These are phyloP conservation scores for Hebeloma cylindrosporum DNA, from an alignment of 768 basidiomycete genomes.

Conservation along the genomic window DNA sequence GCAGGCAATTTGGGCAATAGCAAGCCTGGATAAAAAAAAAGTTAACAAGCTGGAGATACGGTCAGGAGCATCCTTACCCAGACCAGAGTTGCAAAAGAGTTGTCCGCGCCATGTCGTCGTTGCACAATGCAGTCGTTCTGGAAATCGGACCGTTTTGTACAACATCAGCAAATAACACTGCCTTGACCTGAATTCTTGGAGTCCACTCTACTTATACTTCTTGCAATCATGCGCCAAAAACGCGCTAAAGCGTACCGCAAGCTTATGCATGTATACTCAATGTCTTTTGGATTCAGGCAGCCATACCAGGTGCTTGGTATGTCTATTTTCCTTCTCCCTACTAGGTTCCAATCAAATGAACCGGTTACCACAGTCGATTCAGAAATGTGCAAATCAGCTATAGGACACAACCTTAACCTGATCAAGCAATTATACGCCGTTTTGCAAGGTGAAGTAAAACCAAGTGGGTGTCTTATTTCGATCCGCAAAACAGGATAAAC, in stretches of 20 bases:
- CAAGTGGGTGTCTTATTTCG: constrained; percentile 60
- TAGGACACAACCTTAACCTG: constrained; percentile 73
- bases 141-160: not conserved
- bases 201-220: not conserved
- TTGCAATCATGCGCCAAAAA: constrained; percentile 80
- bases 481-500: constrained; percentile 9
- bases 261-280: constrained; percentile 87
- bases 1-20: constrained; percentile 30
- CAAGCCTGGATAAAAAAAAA: not conserved
- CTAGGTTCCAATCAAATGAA: constrained; percentile 10
- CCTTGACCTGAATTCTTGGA: not conserved
- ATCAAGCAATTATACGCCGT: constrained; percentile 71
- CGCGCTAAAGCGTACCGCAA: constrained; percentile 93
- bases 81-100: constrained; percentile 25
- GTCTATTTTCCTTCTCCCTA: constrained; percentile 19
- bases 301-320: constrained; percentile 92
- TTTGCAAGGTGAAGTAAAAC: constrained; percentile 86
- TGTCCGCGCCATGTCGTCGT: constrained; percentile 21
- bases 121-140: not conserved
- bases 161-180: constrained; percentile 20
- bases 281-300: constrained; percentile 87
- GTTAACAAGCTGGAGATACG: not conserved
- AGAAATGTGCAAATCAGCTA: constrained; percentile 72
- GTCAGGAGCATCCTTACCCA: constrained; percentile 24
- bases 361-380: constrained; percentile 64